Evolutionary conservation across 78 protist species (phyloP).

Genomic region (Dictyostelium capitatum): DNA sequence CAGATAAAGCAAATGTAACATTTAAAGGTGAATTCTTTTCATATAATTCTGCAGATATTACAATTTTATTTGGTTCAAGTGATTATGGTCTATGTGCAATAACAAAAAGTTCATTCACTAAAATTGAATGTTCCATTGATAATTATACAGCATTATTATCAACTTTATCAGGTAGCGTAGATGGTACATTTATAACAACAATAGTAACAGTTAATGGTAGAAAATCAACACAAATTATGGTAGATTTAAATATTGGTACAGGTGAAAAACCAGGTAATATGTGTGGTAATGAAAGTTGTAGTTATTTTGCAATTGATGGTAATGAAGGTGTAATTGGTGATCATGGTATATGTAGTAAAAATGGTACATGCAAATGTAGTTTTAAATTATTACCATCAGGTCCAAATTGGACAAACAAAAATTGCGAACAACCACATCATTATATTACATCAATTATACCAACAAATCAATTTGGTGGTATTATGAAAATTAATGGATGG

Average conservation of each 20-base stretch:
- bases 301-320: too few relatives aligned
- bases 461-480: slow-evolving; percentile 1
- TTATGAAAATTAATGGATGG: neutral
- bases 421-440: neutral
- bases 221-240: too few relatives aligned
- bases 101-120: too few relatives aligned
- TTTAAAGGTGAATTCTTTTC: neutral
- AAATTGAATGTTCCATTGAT: neutral
- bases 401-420: neutral
- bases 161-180: too few relatives aligned
- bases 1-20: neutral
- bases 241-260: too few relatives aligned
- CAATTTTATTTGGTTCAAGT: neutral
- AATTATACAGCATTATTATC: neutral
- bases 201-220: too few relatives aligned
- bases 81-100: too few relatives aligned
- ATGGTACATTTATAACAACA: neutral
- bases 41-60: neutral
- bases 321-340: neutral
- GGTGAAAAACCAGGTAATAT: too few relatives aligned
- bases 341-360: neutral
- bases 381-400: too few relatives aligned
- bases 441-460: neutral
- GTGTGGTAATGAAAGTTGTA: too few relatives aligned
- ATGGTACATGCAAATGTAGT: neutral